These are phyloP conservation scores for Passiflora organensis DNA, from an alignment of 345 rosid genomes.

Conservation along the genomic window DNA sequence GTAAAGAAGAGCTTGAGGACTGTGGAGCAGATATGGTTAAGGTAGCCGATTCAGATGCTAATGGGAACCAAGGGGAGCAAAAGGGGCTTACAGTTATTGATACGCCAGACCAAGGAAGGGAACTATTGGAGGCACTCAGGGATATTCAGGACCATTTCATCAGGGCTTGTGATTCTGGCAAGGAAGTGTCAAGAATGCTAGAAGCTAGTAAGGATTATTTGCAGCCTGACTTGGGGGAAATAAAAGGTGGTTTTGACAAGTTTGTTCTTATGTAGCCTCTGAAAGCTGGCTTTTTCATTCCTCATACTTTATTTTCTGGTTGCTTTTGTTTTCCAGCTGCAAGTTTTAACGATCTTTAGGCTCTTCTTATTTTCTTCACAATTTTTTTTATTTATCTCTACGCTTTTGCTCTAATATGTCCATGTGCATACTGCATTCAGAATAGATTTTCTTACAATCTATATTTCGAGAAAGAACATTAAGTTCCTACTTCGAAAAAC, in stretches of 20 bases:
- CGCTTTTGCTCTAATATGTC: background rate
- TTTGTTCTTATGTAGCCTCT: background rate
- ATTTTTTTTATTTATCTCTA: background rate
- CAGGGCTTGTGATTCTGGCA: conserved; percentile 70
- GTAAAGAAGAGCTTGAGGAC: conserved; percentile 19
- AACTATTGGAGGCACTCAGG: conserved; percentile 60
- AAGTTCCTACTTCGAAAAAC: too few species aligned
- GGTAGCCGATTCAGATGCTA: conserved; percentile 20
- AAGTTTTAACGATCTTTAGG: background rate
- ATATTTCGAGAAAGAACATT: too few species aligned
- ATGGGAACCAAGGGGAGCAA: conserved; percentile 32
- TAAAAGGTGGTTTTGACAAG: conserved; percentile 44
- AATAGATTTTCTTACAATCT: too few species aligned
- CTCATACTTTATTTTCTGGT: too few species aligned
- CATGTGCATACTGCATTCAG: too few species aligned
- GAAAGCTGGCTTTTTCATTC: too few species aligned
- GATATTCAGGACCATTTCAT: conserved; percentile 65
- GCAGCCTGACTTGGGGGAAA: conserved; percentile 51
- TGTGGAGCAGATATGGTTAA: conserved; percentile 24
- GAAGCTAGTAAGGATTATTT: conserved; percentile 51
- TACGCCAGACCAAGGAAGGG: conserved; percentile 52
- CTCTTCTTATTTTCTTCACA: background rate
- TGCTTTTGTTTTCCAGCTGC: too few species aligned
- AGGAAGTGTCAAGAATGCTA: conserved; percentile 64
- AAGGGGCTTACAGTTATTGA: conserved; percentile 44